Conservation (phyloP, 2,329 filamentous ascomycete species). For the Corynespora cassiicola region DNA sequence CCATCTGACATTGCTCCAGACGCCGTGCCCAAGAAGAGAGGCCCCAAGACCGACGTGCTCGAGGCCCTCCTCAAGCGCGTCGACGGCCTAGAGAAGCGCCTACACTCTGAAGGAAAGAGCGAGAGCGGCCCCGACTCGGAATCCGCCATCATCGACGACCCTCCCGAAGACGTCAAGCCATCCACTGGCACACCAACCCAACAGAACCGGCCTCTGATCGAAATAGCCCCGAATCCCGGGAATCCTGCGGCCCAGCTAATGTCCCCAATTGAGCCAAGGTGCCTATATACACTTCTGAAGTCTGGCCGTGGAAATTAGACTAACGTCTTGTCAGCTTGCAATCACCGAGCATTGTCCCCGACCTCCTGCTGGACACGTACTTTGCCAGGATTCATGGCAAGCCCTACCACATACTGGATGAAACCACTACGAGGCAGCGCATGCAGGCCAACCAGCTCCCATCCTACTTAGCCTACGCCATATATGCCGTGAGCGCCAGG, state of each 20-base stretch:
- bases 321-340: slow-evolving; percentile 31
- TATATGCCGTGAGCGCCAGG: slow-evolving; percentile 57
- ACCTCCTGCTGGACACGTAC: slow-evolving; percentile 76
- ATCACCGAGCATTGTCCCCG: slow-evolving; percentile 60
- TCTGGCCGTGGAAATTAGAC: slow-evolving; percentile 20
- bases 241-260: slow-evolving; percentile 36
- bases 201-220: slow-evolving; percentile 28
- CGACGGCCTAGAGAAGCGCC: slow-evolving; percentile 80
- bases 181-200: slow-evolving; percentile 23
- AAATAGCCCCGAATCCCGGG: slow-evolving; percentile 30
- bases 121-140: slow-evolving; percentile 42
- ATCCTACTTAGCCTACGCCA: slow-evolving; percentile 57
- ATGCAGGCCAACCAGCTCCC: slow-evolving; percentile 72
- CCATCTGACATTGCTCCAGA: slow-evolving; percentile 57
- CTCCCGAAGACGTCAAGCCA: slow-evolving; percentile 26
- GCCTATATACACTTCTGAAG: slow-evolving; percentile 17
- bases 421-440: slow-evolving; percentile 74
- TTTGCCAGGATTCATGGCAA: slow-evolving; percentile 82
- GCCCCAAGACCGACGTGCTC: slow-evolving; percentile 87
- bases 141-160: slow-evolving; percentile 30
- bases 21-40: slow-evolving; percentile 87
- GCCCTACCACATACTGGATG: slow-evolving; percentile 82
- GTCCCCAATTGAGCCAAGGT: slow-evolving; percentile 48
- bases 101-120: slow-evolving; percentile 65
- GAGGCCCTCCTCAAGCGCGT: slow-evolving; percentile 85